Conservation (phyloP, 2,329 filamentous ascomycete genomes). For the Lomentospora prolificans region DNA sequence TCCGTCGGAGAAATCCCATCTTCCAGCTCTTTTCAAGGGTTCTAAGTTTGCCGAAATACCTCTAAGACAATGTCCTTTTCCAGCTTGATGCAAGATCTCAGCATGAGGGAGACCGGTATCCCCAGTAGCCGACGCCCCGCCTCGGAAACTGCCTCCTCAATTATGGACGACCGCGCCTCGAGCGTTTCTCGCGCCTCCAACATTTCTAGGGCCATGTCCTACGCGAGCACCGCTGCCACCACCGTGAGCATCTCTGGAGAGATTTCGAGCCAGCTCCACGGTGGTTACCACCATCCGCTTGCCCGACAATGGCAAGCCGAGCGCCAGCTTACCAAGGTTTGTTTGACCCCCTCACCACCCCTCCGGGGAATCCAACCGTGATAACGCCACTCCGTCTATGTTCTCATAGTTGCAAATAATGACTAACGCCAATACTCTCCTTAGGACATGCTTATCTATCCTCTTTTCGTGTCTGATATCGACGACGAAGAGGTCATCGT, state of each 20-base stretch:
- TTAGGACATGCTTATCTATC: slow-evolving; percentile 97
- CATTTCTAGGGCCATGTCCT: slow-evolving; percentile 54
- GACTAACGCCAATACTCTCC: slow-evolving; percentile 8
- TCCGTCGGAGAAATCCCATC: background rate
- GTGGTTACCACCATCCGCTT: slow-evolving; percentile 72
- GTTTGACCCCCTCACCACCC: slow-evolving; percentile 14
- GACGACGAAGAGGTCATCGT: slow-evolving; percentile 88
- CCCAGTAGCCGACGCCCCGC: slow-evolving; percentile 32
- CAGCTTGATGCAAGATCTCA: slow-evolving; percentile 55
- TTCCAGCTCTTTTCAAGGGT: background rate
- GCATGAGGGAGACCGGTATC: slow-evolving; percentile 43
- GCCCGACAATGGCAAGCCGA: slow-evolving; percentile 76
- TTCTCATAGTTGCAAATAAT: background rate
- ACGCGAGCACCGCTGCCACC: slow-evolving; percentile 55
- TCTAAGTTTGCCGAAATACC: background rate
- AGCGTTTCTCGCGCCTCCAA: slow-evolving; percentile 52
- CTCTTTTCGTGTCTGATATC: slow-evolving; percentile 89
- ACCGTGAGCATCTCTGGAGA: slow-evolving; percentile 63
- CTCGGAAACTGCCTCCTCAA: slow-evolving; percentile 38
- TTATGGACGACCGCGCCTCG: slow-evolving; percentile 49
- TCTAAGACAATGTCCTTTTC: slow-evolving; percentile 51
- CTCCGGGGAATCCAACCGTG: no score
- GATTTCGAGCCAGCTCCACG: slow-evolving; percentile 75
- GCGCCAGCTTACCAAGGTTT: slow-evolving; percentile 73
- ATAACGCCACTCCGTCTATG: no score